Evolutionary conservation across 805 yeast genomes (phyloP).

Genomic region (Wilhelminamyces savonicus): DNA sequence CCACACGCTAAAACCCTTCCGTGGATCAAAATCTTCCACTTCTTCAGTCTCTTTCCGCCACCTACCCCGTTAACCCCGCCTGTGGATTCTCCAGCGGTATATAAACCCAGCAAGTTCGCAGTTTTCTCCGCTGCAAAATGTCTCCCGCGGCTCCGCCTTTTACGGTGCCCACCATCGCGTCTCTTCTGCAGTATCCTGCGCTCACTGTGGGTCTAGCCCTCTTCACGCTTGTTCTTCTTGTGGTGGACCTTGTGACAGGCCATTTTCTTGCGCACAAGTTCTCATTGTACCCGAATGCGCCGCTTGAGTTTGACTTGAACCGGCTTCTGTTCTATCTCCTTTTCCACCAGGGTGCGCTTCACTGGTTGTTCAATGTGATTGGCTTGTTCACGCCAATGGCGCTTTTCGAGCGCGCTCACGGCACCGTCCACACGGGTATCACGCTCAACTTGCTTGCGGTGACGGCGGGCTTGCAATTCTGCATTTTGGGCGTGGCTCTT

Average conservation of each 20-base stretch:
- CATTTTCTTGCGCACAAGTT: conserved; percentile 27
- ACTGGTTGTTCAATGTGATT: conserved; percentile 53
- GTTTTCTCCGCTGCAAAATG: not conserved
- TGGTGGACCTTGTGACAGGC: conserved; percentile 23
- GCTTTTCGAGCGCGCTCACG: conserved; percentile 64
- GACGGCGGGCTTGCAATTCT: conserved; percentile 58
- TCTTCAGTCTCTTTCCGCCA: too few relatives aligned
- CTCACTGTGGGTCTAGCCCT: conserved; percentile 55
- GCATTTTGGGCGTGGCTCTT: conserved; percentile 43
- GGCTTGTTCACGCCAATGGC: conserved; percentile 56
- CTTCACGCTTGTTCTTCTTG: conserved; percentile 43
- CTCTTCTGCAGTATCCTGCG: conserved; percentile 49
- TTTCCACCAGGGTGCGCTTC: conserved; percentile 57
- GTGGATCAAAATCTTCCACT: too few relatives aligned
- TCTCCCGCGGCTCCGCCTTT: too few relatives aligned
- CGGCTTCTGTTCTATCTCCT: conserved; percentile 67
- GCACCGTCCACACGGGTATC: conserved; percentile 82
- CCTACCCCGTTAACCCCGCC: too few relatives aligned
- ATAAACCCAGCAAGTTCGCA: too few relatives aligned
- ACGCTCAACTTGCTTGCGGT: conserved; percentile 69
- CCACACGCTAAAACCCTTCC: too few relatives aligned
- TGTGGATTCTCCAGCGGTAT: too few relatives aligned
- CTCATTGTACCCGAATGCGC: conserved; percentile 50
- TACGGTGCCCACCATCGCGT: too few relatives aligned
- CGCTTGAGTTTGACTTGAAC: conserved; percentile 40